Base-by-base conservation (phyloP, 768 basidiomycete species). In the Leccinum disarticulatum region DNA sequence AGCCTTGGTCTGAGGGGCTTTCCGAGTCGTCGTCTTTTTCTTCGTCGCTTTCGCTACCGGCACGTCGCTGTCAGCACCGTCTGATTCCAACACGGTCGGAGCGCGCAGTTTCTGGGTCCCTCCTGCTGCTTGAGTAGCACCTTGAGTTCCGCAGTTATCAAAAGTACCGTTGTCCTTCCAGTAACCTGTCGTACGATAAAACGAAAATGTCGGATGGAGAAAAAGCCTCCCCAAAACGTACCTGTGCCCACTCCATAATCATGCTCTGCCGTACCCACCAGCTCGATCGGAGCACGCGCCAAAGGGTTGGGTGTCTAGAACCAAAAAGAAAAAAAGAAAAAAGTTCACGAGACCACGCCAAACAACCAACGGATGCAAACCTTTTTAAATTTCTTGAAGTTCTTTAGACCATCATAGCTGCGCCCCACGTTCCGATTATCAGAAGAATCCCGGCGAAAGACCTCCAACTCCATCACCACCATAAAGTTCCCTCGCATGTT, bases 381-480 rank as follows among this genome's bases (percentile, higher is more conserved):
- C 81, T 84, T 85, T 63, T 83, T 89, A 65, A 92, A 93, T 70
- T 86, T 91, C 69, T 93, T 93, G 73, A 85, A 91, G 66, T 93
- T 84, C 0, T 82, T 81, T 51, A 77, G 75, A 2, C 82, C 81
- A 56, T 80, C 76, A 9, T 66, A 57, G 9, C 35, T 41, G 4
- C 55, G 84, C 81, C 83, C 19, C 77, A 68, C 3, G 70, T 58
- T 28, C 57, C 57, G 65, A 56, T 54, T 49, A 46, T 56, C 57
- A 17, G 67, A 64, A 48, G 67, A 64, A 48, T 70, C 66, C 59
- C 75, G 77, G 25, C 52, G 68, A 67, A 75, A 79, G 10, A 87
- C 76, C 31, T 86, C 84, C 77, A 89, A 74, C 59, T 89, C 87
- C 31, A 88, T 74, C 30, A 91, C 81, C 3, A 88, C 83, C 90